These are phyloP conservation scores for Euclidium syriacum DNA, from an alignment of 345 rosid genomes.

Conservation along the genomic window DNA sequence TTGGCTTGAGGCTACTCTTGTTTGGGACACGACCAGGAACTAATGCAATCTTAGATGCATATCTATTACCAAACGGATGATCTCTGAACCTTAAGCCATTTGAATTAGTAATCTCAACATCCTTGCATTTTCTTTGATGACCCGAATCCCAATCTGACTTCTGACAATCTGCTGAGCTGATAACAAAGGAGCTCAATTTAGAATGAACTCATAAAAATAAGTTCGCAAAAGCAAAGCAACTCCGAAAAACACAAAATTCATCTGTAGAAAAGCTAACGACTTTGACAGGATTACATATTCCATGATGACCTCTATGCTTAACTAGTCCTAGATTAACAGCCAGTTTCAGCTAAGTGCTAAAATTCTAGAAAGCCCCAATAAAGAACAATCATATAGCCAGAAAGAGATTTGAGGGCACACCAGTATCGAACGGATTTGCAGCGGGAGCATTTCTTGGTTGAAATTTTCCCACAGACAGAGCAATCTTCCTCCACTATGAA, in stretches of 20 bases:
- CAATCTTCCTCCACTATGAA: slow-evolving; percentile 13
- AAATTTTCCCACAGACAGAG: slow-evolving; percentile 33
- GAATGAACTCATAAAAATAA: background rate
- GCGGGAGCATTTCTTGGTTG: slow-evolving; percentile 44
- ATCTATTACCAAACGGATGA: slow-evolving; percentile 26
- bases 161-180: slow-evolving; percentile 72
- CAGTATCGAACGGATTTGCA: slow-evolving; percentile 58
- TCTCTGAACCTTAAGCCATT: slow-evolving; percentile 30
- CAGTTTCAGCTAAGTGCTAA: background rate
- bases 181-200: background rate
- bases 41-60: slow-evolving; percentile 39
- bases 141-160: slow-evolving; percentile 56
- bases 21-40: slow-evolving; percentile 40
- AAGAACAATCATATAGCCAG: background rate
- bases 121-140: slow-evolving; percentile 62
- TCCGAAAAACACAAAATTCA: background rate
- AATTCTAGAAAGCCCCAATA: background rate
- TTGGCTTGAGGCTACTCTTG: slow-evolving; percentile 42
- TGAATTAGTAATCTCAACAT: slow-evolving; percentile 12
- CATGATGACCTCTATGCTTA: no score
- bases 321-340: background rate
- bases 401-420: slow-evolving; percentile 21
- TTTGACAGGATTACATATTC: background rate
- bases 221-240: background rate
- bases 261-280: background rate